Base-by-base conservation (phyloP, 768 basidiomycete genomes). In the Boletus patriciae region DNA sequence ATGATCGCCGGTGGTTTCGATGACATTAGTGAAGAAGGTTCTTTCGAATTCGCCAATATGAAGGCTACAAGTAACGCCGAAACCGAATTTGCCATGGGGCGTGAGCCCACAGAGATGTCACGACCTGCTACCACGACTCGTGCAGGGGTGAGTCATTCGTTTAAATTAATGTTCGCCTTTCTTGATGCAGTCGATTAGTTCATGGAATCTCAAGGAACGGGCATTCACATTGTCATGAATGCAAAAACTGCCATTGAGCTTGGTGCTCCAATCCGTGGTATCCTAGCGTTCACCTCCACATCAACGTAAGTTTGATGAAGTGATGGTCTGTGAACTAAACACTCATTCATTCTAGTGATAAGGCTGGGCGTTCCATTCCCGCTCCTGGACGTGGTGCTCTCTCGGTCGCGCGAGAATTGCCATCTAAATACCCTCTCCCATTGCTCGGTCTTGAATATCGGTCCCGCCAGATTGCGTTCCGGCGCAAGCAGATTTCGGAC, bases 1-100 rank as follows among this genome's bases (percentile, higher is more conserved):
- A 99, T 99, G 97, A 87, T 99, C 58, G 91, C 96, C 36, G 97
- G 97, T 71, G 97, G 97, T 55, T 98, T 95, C 77, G 97, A 99
- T 68, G 97, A 99, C 71, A 84, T 98, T 71, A 91, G 89, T 61
- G 97, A 99, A 74, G 97, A 99, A 75, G 97, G 96, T 18, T 98
- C 96, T 9, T 98, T 87, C 73, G 96, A 99, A 73, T 99, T 99
- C 74, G 97, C 94, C 48, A 98, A 98, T 79, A 99, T 99, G 97
- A 97, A 98, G 75, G 97, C 97, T 1, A 99, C 97, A 6, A 93
- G 90, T 75, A 98, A 96, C 68, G 88, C 95, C 1, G 92, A 94
- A 73, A 92, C 92, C 31, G 97, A 99, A 73, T 92, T 98, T 68
- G 96, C 95, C 4, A 97, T 97, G 90, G 97, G 97, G 59, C 94